Evolutionary conservation across 805 yeast species (phyloP).

Genomic region (Wickerhamiella lipophila): DNA sequence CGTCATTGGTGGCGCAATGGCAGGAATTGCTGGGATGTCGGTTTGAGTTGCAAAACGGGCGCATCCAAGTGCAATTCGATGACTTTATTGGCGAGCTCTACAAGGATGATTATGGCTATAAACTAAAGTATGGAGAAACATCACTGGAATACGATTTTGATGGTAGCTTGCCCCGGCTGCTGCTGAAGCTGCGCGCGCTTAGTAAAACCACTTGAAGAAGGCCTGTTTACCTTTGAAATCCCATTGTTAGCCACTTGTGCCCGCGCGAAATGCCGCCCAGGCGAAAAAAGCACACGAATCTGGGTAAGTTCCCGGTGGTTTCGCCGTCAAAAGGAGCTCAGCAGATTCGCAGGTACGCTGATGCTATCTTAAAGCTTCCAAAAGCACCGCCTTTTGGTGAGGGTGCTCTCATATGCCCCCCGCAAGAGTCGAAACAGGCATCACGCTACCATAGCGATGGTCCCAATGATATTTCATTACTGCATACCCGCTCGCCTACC

Average conservation of each 20-base stretch:
- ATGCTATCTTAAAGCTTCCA: neutral
- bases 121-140: neutral
- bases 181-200: slow-evolving; percentile 2
- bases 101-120: neutral
- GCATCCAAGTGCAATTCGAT: neutral
- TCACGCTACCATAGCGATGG: neutral
- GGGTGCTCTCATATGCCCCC: too few relatives aligned
- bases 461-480: neutral
- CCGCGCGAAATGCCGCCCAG: neutral
- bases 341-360: neutral
- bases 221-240: too few relatives aligned
- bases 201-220: neutral
- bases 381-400: neutral
- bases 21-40: neutral
- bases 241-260: too few relatives aligned
- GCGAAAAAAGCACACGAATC: neutral
- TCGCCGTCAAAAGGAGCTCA: slow-evolving; percentile 4
- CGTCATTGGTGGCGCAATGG: neutral
- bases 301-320: slow-evolving; percentile 4
- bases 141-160: neutral
- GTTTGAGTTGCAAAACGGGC: neutral
- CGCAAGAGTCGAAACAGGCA: too few relatives aligned
- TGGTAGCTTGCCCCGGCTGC: slow-evolving; percentile 1
- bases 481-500: neutral
- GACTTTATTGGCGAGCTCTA: neutral